These are phyloP conservation scores for Polysphondylium violaceum DNA, from an alignment of 78 protist genomes.

Conservation along the genomic window DNA sequence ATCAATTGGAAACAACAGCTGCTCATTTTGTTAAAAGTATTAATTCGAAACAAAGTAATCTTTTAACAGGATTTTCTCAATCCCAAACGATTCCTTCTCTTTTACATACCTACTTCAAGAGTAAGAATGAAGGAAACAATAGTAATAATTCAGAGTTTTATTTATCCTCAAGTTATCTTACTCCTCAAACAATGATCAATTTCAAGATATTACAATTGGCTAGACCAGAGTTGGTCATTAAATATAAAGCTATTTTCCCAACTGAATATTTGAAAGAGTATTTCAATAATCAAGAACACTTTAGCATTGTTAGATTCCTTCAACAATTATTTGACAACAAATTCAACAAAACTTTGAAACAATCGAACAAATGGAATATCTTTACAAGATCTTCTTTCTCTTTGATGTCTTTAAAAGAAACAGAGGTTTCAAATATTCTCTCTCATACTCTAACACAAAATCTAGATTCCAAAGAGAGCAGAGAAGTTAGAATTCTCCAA, in stretches of 20 bases:
- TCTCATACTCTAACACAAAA: not conserved
- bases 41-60: not conserved
- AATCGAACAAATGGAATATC: constrained; percentile 65
- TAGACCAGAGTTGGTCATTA: constrained; percentile 43
- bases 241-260: not conserved
- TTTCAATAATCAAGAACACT: constrained; percentile 61
- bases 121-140: not conserved
- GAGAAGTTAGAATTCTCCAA: constrained; percentile 9
- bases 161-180: not conserved
- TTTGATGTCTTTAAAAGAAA: constrained; percentile 14
- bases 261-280: constrained; percentile 31
- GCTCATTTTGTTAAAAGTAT: not conserved
- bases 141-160: not conserved
- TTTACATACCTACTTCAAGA: not conserved
- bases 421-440: not conserved
- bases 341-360: not conserved
- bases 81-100: not conserved
- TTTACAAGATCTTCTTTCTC: constrained; percentile 55
- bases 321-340: not conserved
- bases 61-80: not conserved
- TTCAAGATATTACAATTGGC: constrained; percentile 42
- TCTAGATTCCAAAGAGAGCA: no score
- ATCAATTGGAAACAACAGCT: not conserved
- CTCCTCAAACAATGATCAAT: not conserved
- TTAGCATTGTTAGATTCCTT: constrained; percentile 45